Evolutionary conservation across 176 grass and related monocot species (phyloP), one percentile per base, ranked within the genome.

Genomic region (Calamus simplicifolius): DNA sequence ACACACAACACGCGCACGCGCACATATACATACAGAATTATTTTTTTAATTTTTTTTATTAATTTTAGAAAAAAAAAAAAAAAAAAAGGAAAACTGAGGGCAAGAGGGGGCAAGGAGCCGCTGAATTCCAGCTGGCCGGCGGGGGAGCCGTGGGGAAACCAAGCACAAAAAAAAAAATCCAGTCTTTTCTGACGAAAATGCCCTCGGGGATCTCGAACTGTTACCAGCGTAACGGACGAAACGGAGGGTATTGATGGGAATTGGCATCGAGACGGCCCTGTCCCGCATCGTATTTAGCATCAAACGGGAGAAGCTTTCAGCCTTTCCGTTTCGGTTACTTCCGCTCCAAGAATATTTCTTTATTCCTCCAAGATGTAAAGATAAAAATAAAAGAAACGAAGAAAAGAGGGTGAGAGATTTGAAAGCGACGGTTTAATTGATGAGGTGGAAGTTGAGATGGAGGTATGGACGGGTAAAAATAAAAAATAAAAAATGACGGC

Each of bases 321-420:
- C 16, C 58, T 60, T 60, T 60, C 58, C 58, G 28, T 60, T 60
- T 60, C 58, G 17, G 58, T 38, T 60, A 38, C 28, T 60, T 18
- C 28, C 17, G 16, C 27, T 30, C 28, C 15, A 58, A 16, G 12
- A 59, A 12, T 30, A 27, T 29, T 29, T 60, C 2, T 60, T 60
- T 18, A 17, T 58, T 5, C 2, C 6, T 5, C 2, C 6, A 29
- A 16, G 5, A 27, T 23, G 19, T 15, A 16, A 17, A 29, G 4
- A 16, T 3, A 27, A 27, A 16, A 59, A 19, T 6, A 55, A 7
- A 12, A 55, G 16, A 2, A 56, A 13, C 1, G 2, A 10, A 23
- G 10, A 56, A 38, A 12, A 43, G 10, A 43, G 35, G 12, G 35
- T 43, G 35, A 43, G 12, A 13, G 35, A 43, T 43, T 3, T 7